Evolutionary conservation across 805 yeast genomes (phyloP), one percentile per base, ranked within the genome.

Genomic region (Debaryomyces hansenii): DNA sequence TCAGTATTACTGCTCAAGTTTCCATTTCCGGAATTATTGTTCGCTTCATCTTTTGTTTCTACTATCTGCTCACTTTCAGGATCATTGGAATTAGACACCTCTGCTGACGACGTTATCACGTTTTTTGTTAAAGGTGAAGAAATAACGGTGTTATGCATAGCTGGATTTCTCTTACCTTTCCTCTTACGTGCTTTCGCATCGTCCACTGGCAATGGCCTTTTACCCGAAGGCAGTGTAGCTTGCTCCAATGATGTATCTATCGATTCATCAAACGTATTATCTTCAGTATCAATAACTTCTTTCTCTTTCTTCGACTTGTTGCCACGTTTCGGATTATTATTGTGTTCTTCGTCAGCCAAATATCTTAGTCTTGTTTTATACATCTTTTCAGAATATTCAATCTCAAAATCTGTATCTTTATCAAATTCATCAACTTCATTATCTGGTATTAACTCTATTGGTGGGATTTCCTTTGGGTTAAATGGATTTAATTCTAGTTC

Each of bases 401-500:
- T 63, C 57, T 80, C 84, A 45, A 61, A 67, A 12, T 67, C 73
- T 1, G 82, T 72, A 51, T 79, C 84, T 20, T 62, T 59, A 56
- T 79, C 83, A 54, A 63, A 75, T 21, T 48, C 49, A 11, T 53
- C 57, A 14, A 53, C 12, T 31, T 62, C 59, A 2, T 52, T 66
- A 6, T 61, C 64, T 0, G 67, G 56, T 16, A 72, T 54, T 18
- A 49, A 50, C 48, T 66, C 69, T 7, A 59, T 37, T 9, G 59
- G 60, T 6, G 83, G 84, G 4, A 77, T 68, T 14, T 39, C 47
- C 36, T 51, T 47, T 8, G 73, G 60, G 21, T 80, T 74, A 60
- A 84, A 85, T n/a, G 91, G 91, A 54, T 85, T 85, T 5, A 50
- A 44, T 0, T 58, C 62, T 12, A 85, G 56, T 46, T 78, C 79